Conservation (phyloP, 202 grass and related monocot genomes). For the Panicum hallii region DNA sequence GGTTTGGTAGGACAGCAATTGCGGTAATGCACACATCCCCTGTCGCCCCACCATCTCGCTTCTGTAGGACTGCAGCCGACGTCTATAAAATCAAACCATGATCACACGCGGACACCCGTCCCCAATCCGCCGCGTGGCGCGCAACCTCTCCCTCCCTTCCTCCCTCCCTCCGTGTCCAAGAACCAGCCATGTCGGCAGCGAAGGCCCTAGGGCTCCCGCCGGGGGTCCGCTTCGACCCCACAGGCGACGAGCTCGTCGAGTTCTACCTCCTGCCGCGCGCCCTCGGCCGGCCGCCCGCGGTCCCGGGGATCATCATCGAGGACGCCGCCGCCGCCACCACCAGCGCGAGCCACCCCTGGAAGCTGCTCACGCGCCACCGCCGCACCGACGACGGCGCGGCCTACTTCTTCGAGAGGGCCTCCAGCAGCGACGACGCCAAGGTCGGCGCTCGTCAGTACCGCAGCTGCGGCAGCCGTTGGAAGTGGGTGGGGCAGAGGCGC, state of each 20-base stretch:
- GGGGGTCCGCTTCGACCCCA: constrained; percentile 15
- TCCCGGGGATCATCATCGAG: not conserved
- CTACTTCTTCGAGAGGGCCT: constrained; percentile 14
- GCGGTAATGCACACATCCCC: too few species aligned
- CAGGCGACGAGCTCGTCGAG: not conserved
- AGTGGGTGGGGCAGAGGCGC: constrained; percentile 3
- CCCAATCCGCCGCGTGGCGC: not conserved
- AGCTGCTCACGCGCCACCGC: constrained; percentile 20
- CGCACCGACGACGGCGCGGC: constrained; percentile 10
- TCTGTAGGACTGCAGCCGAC: too few species aligned
- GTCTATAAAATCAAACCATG: too few species aligned
- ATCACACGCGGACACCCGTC: not conserved
- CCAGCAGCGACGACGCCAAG: rapidly evolving
- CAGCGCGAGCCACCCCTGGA: constrained; percentile 1
- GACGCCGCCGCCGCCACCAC: not conserved
- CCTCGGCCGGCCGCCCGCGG: not conserved
- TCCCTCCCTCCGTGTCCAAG: not conserved
- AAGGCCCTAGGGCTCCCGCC: not conserved
- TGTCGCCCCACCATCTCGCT: too few species aligned
- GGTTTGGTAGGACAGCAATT: too few species aligned
- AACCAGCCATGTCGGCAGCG: not conserved
- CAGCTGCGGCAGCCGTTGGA: not conserved
- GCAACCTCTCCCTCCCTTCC: not conserved
- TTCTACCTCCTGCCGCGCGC: not conserved
- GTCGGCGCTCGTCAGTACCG: not conserved